Evolutionary conservation across 1,284 basidiomycete species (phyloP).

Genomic region (Cystobasidium slooffiae): DNA sequence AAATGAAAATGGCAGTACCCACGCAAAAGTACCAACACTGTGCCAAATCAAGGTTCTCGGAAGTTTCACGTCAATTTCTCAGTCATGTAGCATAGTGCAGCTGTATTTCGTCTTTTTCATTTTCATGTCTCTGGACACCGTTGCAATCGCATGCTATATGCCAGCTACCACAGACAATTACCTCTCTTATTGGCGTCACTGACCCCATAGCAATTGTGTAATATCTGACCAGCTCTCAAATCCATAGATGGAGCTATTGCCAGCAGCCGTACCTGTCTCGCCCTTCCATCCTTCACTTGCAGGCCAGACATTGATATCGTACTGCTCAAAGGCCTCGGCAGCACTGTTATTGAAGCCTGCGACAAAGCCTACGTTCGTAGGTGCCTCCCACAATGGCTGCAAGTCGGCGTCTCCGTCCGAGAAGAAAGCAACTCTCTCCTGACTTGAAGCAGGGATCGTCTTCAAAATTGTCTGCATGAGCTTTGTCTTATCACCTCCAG

Average conservation of each 20-base stretch:
- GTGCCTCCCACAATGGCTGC: constrained; percentile 29
- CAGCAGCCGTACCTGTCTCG: constrained; percentile 10
- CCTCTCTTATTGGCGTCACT: background rate
- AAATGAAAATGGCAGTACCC: background rate
- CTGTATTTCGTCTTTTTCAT: background rate
- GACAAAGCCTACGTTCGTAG: constrained; percentile 17
- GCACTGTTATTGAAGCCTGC: constrained; percentile 27
- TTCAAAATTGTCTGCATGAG: constrained; percentile 14
- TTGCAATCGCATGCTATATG: background rate
- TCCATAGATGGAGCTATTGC: constrained; percentile 24
- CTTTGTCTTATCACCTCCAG: constrained; percentile 26
- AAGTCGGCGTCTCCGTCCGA: constrained; percentile 32
- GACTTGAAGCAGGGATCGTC: background rate
- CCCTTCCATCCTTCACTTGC: constrained; percentile 30
- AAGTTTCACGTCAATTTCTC: no score
- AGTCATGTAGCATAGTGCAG: constrained; percentile 10
- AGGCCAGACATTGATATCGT: constrained; percentile 7
- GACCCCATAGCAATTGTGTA: constrained; percentile 10
- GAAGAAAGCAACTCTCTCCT: constrained; percentile 24
- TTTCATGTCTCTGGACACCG: background rate
- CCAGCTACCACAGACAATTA: no score
- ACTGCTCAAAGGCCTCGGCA: constrained; percentile 1
- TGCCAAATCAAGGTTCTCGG: no score
- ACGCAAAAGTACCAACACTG: background rate
- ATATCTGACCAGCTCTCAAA: constrained; percentile 30